phyloP scores from a whole-genome alignment of 2,329 filamentous ascomycete genomes.

The Aspergillus floridensis region DNA sequence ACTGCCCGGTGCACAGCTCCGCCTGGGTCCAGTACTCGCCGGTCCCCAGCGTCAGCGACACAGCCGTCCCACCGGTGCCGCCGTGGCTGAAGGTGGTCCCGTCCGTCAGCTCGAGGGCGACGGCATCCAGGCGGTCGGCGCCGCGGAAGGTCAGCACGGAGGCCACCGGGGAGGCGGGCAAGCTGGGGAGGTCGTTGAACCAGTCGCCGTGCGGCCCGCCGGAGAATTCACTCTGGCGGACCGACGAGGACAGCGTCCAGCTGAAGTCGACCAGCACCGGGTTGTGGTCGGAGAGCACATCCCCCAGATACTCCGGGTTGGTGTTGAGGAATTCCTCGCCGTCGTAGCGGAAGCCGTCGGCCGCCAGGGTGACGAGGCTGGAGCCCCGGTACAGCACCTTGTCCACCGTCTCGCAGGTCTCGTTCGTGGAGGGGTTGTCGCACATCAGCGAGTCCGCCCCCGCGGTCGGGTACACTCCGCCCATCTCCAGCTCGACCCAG shows the following conservation, averaged over 20 bases:
- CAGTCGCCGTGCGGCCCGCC: constrained; percentile 39
- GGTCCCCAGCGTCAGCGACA: constrained; percentile 44
- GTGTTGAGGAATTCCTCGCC: constrained; percentile 58
- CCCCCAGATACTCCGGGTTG: constrained; percentile 37
- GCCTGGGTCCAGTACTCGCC: constrained; percentile 52
- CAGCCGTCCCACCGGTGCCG: constrained; percentile 50
- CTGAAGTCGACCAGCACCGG: constrained; percentile 45
- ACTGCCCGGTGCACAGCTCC: constrained; percentile 52
- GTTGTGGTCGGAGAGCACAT: constrained; percentile 62
- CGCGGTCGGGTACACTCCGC: constrained; percentile 47
- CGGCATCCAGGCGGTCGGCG: constrained; percentile 50
- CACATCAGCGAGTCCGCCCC: constrained; percentile 47
- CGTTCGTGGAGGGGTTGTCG: constrained; percentile 55
- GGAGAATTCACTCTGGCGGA: constrained; percentile 37
- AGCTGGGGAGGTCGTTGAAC: constrained; percentile 54
- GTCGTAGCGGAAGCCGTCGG: constrained; percentile 49
- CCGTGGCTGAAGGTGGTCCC: constrained; percentile 54
- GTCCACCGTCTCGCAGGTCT: constrained; percentile 64
- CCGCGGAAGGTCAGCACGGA: constrained; percentile 44
- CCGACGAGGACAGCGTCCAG: constrained; percentile 51
- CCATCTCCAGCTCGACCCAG: constrained; percentile 57
- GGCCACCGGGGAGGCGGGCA: constrained; percentile 38
- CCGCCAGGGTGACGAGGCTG: constrained; percentile 52
- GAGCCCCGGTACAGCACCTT: constrained; percentile 54
- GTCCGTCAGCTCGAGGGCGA: constrained; percentile 49